Conservation (phyloP, 2,329 filamentous ascomycete genomes). For the Ophiocordyceps camponoti-saundersi region DNA sequence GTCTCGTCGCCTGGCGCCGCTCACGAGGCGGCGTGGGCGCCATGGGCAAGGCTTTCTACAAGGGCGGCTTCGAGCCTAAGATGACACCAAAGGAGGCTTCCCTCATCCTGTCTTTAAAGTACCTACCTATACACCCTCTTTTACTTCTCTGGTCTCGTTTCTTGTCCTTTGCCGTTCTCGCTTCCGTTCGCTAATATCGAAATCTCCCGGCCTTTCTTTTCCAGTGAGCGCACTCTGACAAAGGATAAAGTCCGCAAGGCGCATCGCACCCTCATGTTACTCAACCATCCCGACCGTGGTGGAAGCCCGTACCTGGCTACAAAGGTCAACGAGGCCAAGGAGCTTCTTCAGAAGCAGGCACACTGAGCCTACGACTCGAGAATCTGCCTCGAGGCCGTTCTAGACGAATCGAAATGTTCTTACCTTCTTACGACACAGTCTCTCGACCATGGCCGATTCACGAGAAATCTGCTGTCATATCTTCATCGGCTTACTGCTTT, state of each 20-base stretch:
- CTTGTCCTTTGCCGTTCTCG: background rate
- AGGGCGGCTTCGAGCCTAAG: conserved; percentile 90
- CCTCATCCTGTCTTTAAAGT: conserved; percentile 83
- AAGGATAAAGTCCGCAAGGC: conserved; percentile 94
- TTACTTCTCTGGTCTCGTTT: background rate
- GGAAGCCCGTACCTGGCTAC: conserved; percentile 93
- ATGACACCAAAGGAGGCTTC: conserved; percentile 90
- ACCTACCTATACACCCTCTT: conserved; percentile 13
- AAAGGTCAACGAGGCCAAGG: conserved; percentile 97
- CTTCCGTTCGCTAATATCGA: background rate
- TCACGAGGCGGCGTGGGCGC: conserved; percentile 63
- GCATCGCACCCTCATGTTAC: conserved; percentile 86
- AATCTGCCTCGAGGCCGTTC: background rate
- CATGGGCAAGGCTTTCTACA: conserved; percentile 86
- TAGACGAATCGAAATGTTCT: background rate
- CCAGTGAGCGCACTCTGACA: conserved; percentile 68
- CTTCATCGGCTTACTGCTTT: background rate
- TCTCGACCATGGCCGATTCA: background rate
- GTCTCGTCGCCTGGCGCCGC: conserved; percentile 72
- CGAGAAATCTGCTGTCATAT: background rate
- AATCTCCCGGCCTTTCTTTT: background rate
- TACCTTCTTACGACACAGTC: background rate
- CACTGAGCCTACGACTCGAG: conserved; percentile 5
- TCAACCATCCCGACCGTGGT: conserved; percentile 95
- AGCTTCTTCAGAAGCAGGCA: conserved; percentile 63